Percentiles rank a stretch among this genome's conserved stretches.
phyloP scores from a whole-genome alignment of 2,329 filamentous ascomycete species.

The Didymella glomerata region DNA sequence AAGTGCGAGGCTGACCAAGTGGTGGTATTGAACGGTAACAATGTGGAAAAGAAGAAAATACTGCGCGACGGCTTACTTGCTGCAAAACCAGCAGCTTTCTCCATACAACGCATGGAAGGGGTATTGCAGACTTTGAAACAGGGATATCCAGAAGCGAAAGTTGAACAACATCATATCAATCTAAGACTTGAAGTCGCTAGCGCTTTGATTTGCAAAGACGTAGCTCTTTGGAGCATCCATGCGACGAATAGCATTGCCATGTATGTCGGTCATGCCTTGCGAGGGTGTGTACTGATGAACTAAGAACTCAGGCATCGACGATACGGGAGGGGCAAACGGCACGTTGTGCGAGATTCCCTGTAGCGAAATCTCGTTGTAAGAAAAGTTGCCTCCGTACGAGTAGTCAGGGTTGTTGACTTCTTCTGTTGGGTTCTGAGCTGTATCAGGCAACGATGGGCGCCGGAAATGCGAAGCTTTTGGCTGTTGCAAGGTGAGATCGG shows the following conservation, averaged over 20 bases:
- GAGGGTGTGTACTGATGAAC: conserved; percentile 60
- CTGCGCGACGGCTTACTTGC: neutral
- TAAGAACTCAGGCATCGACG: conserved; percentile 51
- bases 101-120: neutral
- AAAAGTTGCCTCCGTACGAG: conserved; percentile 32
- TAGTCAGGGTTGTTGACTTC: conserved; percentile 37
- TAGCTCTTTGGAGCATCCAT: conserved; percentile 55
- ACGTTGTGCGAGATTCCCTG: conserved; percentile 45
- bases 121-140: conserved; percentile 6
- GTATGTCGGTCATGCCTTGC: conserved; percentile 46
- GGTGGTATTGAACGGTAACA: conserved; percentile 7
- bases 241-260: conserved; percentile 39
- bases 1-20: conserved; percentile 4
- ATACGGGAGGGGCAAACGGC: conserved; percentile 44
- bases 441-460: conserved; percentile 49
- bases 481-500: conserved; percentile 46
- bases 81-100: neutral
- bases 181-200: conserved; percentile 51
- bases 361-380: conserved; percentile 44
- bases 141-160: neutral
- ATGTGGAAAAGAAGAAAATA: neutral
- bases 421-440: conserved; percentile 35
- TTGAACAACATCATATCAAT: neutral
- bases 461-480: conserved; percentile 50
- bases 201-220: conserved; percentile 58